These are phyloP conservation scores for Cudoniella acicularis DNA, from an alignment of 495 filamentous ascomycete species.

Conservation along the genomic window DNA sequence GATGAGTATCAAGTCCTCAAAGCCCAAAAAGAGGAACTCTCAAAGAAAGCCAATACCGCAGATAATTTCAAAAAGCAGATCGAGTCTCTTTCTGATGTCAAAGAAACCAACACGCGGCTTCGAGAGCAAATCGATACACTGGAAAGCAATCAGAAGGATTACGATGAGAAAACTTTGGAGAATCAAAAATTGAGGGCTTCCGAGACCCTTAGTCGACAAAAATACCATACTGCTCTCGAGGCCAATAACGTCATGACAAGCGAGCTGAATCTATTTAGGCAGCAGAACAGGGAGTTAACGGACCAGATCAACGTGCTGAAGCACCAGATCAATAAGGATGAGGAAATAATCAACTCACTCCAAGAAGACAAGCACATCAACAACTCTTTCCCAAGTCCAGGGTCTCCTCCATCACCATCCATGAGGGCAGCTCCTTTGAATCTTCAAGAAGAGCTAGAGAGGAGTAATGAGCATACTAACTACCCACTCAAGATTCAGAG, in stretches of 20 bases:
- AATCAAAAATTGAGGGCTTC: too few relatives aligned
- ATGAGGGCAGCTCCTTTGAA: conserved; percentile 15
- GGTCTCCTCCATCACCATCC: conserved; percentile 22
- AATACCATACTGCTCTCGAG: too few relatives aligned
- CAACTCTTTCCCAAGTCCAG: conserved; percentile 18
- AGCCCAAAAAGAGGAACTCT: conserved; percentile 66
- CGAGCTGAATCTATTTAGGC: background rate
- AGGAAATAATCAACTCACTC: conserved; percentile 35
- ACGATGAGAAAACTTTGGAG: too few relatives aligned
- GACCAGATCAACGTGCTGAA: background rate
- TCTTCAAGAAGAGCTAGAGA: conserved; percentile 40
- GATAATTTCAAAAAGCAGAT: conserved; percentile 75
- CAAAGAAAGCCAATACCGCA: conserved; percentile 73
- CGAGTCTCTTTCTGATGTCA: conserved; percentile 64
- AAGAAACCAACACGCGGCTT: conserved; percentile 65
- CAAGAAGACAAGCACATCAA: conserved; percentile 39
- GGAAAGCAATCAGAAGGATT: conserved; percentile 53
- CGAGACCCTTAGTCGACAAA: too few relatives aligned
- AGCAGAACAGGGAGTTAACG: background rate
- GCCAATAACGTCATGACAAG: too few relatives aligned
- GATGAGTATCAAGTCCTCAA: conserved; percentile 63
- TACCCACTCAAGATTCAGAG: conserved; percentile 42
- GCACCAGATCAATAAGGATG: conserved; percentile 28
- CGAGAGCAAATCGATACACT: conserved; percentile 57
- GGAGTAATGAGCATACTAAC: conserved; percentile 22